Evolutionary conservation across 495 filamentous ascomycete genomes (phyloP), one percentile per base, ranked within the genome.

Genomic region (Penicillium desertorum): DNA sequence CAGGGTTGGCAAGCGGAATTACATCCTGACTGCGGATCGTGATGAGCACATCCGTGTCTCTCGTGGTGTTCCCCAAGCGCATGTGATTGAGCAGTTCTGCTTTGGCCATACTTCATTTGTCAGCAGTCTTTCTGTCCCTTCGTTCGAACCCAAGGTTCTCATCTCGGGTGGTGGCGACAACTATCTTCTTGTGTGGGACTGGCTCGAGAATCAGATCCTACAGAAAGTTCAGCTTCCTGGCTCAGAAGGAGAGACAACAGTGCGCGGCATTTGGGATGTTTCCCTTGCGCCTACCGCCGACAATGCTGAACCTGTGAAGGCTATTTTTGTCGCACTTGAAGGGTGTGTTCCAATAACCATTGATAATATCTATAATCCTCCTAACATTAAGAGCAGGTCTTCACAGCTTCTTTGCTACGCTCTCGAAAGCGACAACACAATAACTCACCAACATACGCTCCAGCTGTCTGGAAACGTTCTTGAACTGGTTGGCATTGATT

Each of bases 11-110:
- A 47, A 53, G 20, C 74, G 83, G 50, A 76, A 70, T 42, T 96
- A 93, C 68, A 88, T 98, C 59, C 67, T 98, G 60, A 96, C 92
- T 8, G 88, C 86, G 19, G 94, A 98, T 74, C 85, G 94, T 53
- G 94, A 98, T 76, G 94, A 98, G 77, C 95, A 98, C 68, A 96
- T 98, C 63, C 91, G 94, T 51, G 79, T 98, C 9, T 94, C 93
- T 25, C 81, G 94, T 54, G 89, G 86, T 4, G 75, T 85, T 19
- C 91, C 92, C 7, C 90, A 98, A 71, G 77, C 88, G 4, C 88
- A 96, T 65, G 75, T 98, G 57, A 95, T 96, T 68, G 94, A 98
- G 67, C 78, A 78, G 2, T 96, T 87, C 68, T 96, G 92, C 62
- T 77, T 96, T 16, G 93, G 92, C 1, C 94, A 98, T 65, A 83